Evolutionary conservation across 163 green algal species (phyloP), one percentile per base, ranked within the genome.

Genomic region (Coccomyxa subellipsoidea): DNA sequence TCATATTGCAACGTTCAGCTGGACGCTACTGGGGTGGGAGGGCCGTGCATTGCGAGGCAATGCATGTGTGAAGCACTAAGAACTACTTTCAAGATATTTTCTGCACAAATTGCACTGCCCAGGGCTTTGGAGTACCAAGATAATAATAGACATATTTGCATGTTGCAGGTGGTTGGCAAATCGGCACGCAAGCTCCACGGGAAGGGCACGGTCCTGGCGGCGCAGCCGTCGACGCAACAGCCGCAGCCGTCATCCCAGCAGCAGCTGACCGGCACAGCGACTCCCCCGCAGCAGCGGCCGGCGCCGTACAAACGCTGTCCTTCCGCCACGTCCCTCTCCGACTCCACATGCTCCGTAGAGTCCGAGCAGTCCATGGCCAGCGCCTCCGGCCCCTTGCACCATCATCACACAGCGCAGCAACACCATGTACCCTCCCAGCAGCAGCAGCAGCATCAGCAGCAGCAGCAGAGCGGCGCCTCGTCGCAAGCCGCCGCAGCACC

Each of bases 81-180:
- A n/a, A n/a, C n/a, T n/a, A n/a, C n/a, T n/a, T n/a, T n/a, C n/a
- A n/a, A n/a, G n/a, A n/a, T n/a, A n/a, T n/a, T n/a, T n/a, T n/a
- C n/a, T n/a, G n/a, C n/a, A n/a, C n/a, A n/a, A n/a, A n/a, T n/a
- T n/a, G n/a, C n/a, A n/a, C n/a, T n/a, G n/a, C n/a, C n/a, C n/a
- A n/a, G n/a, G n/a, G n/a, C n/a, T n/a, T n/a, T n/a, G n/a, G n/a
- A n/a, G n/a, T n/a, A n/a, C n/a, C n/a, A n/a, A n/a, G n/a, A n/a
- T n/a, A n/a, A 7, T 59, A 12, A 27, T 12, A 59, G 47, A 59
- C 47, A 18, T 59, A 18, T 59, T 12, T 59, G 47, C 47, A 59
- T 59, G 21, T 53, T 70, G 83, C 71, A 78, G 75, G 71, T 84
- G 31, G 83, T 84, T 4, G 77, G 69, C 73, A 82, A 75, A 69